phyloP scores from a whole-genome alignment of 768 basidiomycete species.

The Rhizopogon vesiculosus region DNA sequence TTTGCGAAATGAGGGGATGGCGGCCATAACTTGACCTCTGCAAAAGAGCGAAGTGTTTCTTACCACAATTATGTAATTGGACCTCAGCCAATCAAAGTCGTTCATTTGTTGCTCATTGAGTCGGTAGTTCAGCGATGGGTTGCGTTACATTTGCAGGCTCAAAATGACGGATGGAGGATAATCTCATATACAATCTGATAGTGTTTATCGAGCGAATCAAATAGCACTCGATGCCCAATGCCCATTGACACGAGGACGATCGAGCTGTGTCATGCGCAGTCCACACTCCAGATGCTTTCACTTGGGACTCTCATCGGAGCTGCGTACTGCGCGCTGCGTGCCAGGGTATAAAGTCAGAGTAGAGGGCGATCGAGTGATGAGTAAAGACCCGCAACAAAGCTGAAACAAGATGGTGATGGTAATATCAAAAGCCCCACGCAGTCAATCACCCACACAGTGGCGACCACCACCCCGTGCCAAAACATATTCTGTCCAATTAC shows the following conservation, averaged over 20 bases:
- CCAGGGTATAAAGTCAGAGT: not conserved
- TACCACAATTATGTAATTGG: too few species aligned
- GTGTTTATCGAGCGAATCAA: too few species aligned
- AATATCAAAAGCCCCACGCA: conserved; percentile 1
- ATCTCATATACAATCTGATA: too few species aligned
- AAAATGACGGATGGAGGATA: too few species aligned
- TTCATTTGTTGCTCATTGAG: too few species aligned
- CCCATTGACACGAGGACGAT: not conserved
- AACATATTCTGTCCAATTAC: conserved; percentile 7
- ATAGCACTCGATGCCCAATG: not conserved
- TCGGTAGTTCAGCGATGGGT: too few species aligned
- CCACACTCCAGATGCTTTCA: not conserved
- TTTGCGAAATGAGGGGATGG: not conserved
- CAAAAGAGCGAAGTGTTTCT: too few species aligned
- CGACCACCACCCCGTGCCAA: conserved; percentile 6
- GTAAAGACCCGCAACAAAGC: not conserved
- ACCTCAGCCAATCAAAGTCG: too few species aligned
- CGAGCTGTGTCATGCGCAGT: not conserved
- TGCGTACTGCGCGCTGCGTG: not conserved
- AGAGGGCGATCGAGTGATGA: not conserved
- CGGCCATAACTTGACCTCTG: not conserved
- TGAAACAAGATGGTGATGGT: conserved; percentile 1
- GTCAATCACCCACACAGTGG: conserved; percentile 8
- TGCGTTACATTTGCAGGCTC: too few species aligned
- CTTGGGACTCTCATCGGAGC: not conserved